Conservation (phyloP, 371 early-diverging fungal species). For the Coemansia sp. region DNA sequence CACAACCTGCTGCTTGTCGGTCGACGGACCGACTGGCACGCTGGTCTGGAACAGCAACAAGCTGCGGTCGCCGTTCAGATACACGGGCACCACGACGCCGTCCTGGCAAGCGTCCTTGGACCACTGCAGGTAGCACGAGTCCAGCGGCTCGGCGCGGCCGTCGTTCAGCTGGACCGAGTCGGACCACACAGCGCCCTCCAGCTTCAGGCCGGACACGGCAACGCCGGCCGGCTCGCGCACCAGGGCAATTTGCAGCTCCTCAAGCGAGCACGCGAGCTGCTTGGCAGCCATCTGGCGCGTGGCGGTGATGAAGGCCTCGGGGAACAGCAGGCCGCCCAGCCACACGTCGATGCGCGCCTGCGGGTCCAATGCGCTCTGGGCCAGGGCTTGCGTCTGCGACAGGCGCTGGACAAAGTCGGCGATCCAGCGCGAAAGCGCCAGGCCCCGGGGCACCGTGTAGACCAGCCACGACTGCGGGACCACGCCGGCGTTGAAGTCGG, state of each 20-base stretch:
- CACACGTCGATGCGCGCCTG: slow-evolving; percentile 57
- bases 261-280: slow-evolving; percentile 63
- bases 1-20: slow-evolving; percentile 53
- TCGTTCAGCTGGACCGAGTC: slow-evolving; percentile 59
- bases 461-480: slow-evolving; percentile 77
- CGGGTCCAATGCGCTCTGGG: slow-evolving; percentile 50
- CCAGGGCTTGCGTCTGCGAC: slow-evolving; percentile 62
- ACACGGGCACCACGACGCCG: slow-evolving; percentile 66
- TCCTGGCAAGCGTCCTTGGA: not conserved
- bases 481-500: slow-evolving; percentile 67
- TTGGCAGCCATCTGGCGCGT: slow-evolving; percentile 87
- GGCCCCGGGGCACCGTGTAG: slow-evolving; percentile 68
- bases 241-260: slow-evolving; percentile 64
- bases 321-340: slow-evolving; percentile 87
- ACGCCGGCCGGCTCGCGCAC: slow-evolving; percentile 50
- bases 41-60: slow-evolving; percentile 73
- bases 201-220: slow-evolving; percentile 51
- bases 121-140: slow-evolving; percentile 21
- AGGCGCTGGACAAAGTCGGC: slow-evolving; percentile 72
- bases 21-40: slow-evolving; percentile 52
- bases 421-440: slow-evolving; percentile 65
- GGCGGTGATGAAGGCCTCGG: slow-evolving; percentile 92
- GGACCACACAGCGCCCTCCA: slow-evolving; percentile 70
- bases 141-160: slow-evolving; percentile 50
- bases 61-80: slow-evolving; percentile 77